Base-by-base conservation (phyloP, 192 early-diverging fungal species). In the Pilaira anomala region DNA sequence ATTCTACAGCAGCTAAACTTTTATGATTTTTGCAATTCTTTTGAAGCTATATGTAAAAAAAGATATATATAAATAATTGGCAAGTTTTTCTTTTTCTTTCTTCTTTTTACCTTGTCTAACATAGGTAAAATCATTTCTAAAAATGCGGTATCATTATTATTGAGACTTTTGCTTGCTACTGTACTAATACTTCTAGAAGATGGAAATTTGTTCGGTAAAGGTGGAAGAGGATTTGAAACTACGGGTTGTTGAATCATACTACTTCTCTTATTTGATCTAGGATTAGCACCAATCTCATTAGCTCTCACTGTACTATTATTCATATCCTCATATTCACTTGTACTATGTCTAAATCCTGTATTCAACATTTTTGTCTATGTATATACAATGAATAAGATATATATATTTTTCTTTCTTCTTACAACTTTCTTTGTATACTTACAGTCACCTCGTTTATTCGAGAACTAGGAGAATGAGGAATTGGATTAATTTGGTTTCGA, bases 1-100 rank as follows among this genome's bases (percentile, higher is more conserved):
- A 62, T 36, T 80, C 78, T 22, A 80, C 49, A 13, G 78, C 76
- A 21, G 65, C 67, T 60, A 69, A 67, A 49, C 69, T 73, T 33
- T 72, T 68, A 19, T 60, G 49, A 19, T 62, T 62, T 25, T 66
- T 64, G 24, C 75, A 74, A 0, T 39, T 46, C 13, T 46, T 50
- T 39, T 71, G 72, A 9, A 80, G 56, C 72, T 80, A 45, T 29
- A 46, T 19, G 3, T 30, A 67, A 30, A 30, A 19, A 2, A 51
- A 36, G n/a, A n/a, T n/a, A n/a, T n/a, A n/a, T n/a, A 60, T 13
- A 41, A 24, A 41, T 16, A 36, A 19, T 30, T 2, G 19, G 22
- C 29, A 25, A 18, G 2, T 14, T 18, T 54, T 29, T 19, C 1
- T 6, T 25, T 9, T 22, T 67, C 13, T 44, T 12, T 29, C 26